Conservation (phyloP, 768 basidiomycete genomes). For the Scleroderma bovista region DNA sequence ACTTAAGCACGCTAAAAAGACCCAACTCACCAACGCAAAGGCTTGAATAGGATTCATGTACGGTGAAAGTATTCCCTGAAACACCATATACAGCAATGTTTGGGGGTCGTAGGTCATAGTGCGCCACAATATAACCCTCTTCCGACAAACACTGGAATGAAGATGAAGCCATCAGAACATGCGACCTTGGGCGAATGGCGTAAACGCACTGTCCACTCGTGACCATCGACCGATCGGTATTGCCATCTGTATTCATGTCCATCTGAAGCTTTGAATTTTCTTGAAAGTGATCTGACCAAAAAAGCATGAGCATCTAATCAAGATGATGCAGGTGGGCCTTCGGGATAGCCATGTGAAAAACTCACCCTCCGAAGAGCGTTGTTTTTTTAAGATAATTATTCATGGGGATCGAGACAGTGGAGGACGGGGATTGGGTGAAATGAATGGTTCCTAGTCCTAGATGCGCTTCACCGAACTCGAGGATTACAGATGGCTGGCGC, state of each 20-base stretch:
- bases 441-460: slow-evolving; percentile 56
- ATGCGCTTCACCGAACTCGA: slow-evolving; percentile 51
- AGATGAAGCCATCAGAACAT: slow-evolving; percentile 4
- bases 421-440: slow-evolving; percentile 39
- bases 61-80: slow-evolving; percentile 58
- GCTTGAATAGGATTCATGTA: slow-evolving; percentile 50
- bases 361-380: slow-evolving; percentile 62
- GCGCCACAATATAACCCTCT: slow-evolving; percentile 54
- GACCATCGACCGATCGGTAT: slow-evolving; percentile 45
- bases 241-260: slow-evolving; percentile 71
- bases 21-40: slow-evolving; percentile 46
- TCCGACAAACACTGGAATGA: slow-evolving; percentile 45
- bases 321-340: not conserved
- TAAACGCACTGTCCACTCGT: slow-evolving; percentile 75
- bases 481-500: slow-evolving; percentile 47
- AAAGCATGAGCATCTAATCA: not conserved
- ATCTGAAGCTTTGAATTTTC: slow-evolving; percentile 66
- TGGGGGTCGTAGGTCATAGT: slow-evolving; percentile 56
- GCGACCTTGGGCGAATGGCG: slow-evolving; percentile 3
- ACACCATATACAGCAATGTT: slow-evolving; percentile 51
- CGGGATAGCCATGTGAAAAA: not conserved
- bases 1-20: not conserved
- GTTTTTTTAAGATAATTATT: slow-evolving; percentile 57
- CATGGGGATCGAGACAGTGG: slow-evolving; percentile 50
- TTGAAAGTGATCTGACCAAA: slow-evolving; percentile 49